Evolutionary conservation across 768 basidiomycete species (phyloP).

Genomic region (Amanita exitialis): DNA sequence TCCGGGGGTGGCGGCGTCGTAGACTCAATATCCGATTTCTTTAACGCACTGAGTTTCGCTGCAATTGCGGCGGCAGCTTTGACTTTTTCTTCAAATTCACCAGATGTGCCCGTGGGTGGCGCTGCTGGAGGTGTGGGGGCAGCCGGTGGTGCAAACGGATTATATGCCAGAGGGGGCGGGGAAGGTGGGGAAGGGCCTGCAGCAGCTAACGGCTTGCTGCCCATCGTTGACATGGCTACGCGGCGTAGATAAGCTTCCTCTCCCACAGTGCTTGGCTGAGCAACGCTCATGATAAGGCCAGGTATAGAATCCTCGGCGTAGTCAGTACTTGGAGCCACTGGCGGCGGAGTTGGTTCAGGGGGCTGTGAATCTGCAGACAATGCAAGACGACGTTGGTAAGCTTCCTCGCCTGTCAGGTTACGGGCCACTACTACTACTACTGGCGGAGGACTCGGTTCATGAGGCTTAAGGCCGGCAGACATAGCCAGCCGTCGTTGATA

Average conservation of each 20-base stretch:
- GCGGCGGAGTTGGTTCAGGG: slow-evolving; percentile 10
- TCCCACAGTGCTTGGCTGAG: slow-evolving; percentile 25
- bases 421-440: slow-evolving; percentile 29
- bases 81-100: slow-evolving; percentile 51
- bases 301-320: slow-evolving; percentile 5
- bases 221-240: slow-evolving; percentile 41
- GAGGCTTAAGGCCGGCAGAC: slow-evolving; percentile 28
- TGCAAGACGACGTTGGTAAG: slow-evolving; percentile 66
- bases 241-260: slow-evolving; percentile 64
- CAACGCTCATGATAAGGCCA: slow-evolving; percentile 4
- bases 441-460: slow-evolving; percentile 1
- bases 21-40: slow-evolving; percentile 16
- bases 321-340: background rate
- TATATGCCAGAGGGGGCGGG: slow-evolving; percentile 50
- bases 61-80: slow-evolving; percentile 80
- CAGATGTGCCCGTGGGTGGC: slow-evolving; percentile 23
- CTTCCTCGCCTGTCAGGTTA: slow-evolving; percentile 66
- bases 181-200: slow-evolving; percentile 25
- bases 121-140: slow-evolving; percentile 43
- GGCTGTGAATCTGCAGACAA: slow-evolving; percentile 35
- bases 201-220: slow-evolving; percentile 16
- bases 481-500: slow-evolving; percentile 66
- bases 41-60: slow-evolving; percentile 57
- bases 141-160: slow-evolving; percentile 58
- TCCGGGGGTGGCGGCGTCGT: slow-evolving; percentile 16